Conservation (phyloP, 768 basidiomycete species). For the Amanita jacksonii region DNA sequence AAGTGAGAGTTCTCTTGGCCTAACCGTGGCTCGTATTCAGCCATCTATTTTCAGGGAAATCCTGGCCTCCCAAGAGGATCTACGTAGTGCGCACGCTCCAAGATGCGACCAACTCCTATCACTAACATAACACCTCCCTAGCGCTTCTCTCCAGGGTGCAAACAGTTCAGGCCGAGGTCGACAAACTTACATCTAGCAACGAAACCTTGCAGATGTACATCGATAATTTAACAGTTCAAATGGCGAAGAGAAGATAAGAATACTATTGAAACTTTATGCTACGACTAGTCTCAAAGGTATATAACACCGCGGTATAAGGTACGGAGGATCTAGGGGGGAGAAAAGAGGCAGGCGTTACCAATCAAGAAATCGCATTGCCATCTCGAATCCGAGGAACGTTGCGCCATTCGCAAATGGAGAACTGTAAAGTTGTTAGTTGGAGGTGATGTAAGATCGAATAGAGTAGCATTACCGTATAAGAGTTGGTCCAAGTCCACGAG, state of each 20-base stretch:
- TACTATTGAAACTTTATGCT: neutral
- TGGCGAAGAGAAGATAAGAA: conserved; percentile 63
- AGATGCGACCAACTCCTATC: too few relatives aligned
- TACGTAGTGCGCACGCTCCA: conserved; percentile 62
- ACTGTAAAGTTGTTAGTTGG: conserved; percentile 27
- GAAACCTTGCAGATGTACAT: conserved; percentile 84
- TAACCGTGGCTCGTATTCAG: neutral
- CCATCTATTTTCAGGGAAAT: conserved; percentile 48
- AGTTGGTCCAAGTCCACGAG: conserved; percentile 85
- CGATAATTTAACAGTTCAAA: conserved; percentile 81
- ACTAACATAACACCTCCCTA: conserved; percentile 18
- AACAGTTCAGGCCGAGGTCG: conserved; percentile 66
- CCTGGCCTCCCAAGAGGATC: conserved; percentile 61
- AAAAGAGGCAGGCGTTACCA: conserved; percentile 6
- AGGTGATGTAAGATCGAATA: conserved; percentile 5
- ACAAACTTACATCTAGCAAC: conserved; percentile 71
- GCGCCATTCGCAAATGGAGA: conserved; percentile 96
- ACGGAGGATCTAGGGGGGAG: neutral
- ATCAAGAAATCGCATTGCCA: conserved; percentile 70
- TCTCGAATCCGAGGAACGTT: conserved; percentile 93
- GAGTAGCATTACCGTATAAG: conserved; percentile 61
- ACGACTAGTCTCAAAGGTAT: neutral
- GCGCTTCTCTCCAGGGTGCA: conserved; percentile 62
- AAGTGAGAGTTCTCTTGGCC: conserved; percentile 37
- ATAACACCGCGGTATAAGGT: neutral